phyloP scores from a whole-genome alignment of 768 basidiomycete species.

The Antrodiella citrinella region DNA sequence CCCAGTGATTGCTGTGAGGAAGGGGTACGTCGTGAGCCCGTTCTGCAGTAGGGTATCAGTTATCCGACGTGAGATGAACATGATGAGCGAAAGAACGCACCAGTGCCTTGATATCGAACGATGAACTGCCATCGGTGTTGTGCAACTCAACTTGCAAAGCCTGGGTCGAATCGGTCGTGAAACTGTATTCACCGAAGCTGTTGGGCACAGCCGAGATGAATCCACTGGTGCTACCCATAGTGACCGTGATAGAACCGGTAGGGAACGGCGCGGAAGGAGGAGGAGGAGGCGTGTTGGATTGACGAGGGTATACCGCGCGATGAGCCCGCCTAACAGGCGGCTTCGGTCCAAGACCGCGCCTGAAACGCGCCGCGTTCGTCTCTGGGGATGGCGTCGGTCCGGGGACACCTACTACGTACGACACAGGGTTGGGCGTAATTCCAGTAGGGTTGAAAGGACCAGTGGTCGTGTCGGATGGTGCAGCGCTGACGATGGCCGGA shows the following conservation, averaged over 20 bases:
- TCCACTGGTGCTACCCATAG: too few species aligned
- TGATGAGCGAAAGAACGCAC: not conserved
- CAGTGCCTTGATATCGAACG: not conserved
- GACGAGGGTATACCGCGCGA: too few species aligned
- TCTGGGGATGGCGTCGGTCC: not conserved
- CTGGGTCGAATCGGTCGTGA: not conserved
- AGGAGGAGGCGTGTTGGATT: too few species aligned
- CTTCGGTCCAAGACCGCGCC: too few species aligned
- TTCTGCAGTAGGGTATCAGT: constrained; percentile 3
- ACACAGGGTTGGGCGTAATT: not conserved
- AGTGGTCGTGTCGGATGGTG: too few species aligned
- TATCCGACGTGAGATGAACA: not conserved
- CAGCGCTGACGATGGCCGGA: too few species aligned
- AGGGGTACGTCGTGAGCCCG: constrained; percentile 7
- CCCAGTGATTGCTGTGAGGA: constrained; percentile 6
- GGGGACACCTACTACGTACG: not conserved
- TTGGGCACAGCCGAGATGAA: not conserved
- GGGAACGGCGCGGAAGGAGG: too few species aligned
- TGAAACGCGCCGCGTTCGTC: too few species aligned
- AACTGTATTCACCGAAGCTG: constrained; percentile 1
- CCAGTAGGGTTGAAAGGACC: too few species aligned
- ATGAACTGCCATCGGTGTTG: not conserved
- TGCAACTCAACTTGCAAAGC: not conserved
- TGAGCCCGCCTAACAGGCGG: too few species aligned
- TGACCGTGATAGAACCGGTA: too few species aligned